A percentile compares a stretch with the other conserved stretches of the same genome.
Conservation (phyloP, 352 stramenopile species). For the Phytophthora pluvialis region DNA sequence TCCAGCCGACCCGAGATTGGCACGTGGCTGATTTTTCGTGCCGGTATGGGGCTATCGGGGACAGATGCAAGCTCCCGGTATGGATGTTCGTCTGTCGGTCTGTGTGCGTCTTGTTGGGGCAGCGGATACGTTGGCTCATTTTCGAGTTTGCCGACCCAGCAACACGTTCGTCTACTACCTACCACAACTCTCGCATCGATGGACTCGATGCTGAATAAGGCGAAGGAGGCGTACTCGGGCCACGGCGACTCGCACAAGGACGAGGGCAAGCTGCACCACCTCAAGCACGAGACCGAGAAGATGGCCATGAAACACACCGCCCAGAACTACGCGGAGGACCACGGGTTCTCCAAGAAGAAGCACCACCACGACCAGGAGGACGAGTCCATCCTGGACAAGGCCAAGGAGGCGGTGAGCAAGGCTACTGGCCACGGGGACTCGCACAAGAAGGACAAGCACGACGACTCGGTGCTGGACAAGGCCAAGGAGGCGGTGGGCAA, state of each 20-base stretch:
- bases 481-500: constrained; percentile 32
- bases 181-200: constrained; percentile 10
- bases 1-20: constrained; percentile 25
- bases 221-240: constrained; percentile 19
- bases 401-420: constrained; percentile 19
- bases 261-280: constrained; percentile 17
- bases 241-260: constrained; percentile 3
- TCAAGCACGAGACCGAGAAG: constrained; percentile 27
- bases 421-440: constrained; percentile 17
- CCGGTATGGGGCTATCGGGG: constrained; percentile 6
- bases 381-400: constrained; percentile 29
- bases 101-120: too few relatives aligned
- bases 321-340: constrained; percentile 30
- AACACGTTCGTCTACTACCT: constrained; percentile 2
- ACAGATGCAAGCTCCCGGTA: constrained; percentile 6
- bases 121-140: constrained; percentile 20
- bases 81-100: background rate
- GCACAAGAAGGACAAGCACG: constrained; percentile 19
- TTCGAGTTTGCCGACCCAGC: constrained; percentile 12
- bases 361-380: constrained; percentile 25
- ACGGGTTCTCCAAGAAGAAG: constrained; percentile 30
- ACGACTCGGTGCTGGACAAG: constrained; percentile 31
- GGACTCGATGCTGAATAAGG: constrained; percentile 39
- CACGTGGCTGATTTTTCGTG: constrained; percentile 30
- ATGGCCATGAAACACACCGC: constrained; percentile 25